These are phyloP conservation scores for Teratosphaeria destructans DNA, from an alignment of 2,329 filamentous ascomycete genomes.

Conservation along the genomic window DNA sequence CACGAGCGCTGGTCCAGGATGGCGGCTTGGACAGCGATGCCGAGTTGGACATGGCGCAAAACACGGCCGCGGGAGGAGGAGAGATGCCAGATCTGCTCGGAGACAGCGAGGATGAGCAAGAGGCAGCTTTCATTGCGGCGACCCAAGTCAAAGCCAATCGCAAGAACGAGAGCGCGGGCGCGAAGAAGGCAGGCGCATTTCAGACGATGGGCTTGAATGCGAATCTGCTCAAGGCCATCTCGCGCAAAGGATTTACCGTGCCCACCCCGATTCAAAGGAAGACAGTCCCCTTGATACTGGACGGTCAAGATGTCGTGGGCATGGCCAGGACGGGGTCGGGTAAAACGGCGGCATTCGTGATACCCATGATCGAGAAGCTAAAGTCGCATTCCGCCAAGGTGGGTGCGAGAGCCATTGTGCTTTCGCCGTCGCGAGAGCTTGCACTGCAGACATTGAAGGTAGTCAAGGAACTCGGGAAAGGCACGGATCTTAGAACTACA, in stretches of 20 bases:
- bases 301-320: slow-evolving; percentile 90
- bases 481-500: slow-evolving; percentile 84
- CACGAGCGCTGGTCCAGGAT: slow-evolving; percentile 55
- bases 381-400: slow-evolving; percentile 80
- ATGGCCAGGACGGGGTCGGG: slow-evolving; percentile 98
- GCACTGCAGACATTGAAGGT: slow-evolving; percentile 93
- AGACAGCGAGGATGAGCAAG: slow-evolving; percentile 38
- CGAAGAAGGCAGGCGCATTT: slow-evolving; percentile 90
- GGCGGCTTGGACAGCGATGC: slow-evolving; percentile 47
- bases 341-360: slow-evolving; percentile 96
- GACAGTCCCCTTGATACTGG: slow-evolving; percentile 82
- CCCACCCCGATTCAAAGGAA: slow-evolving; percentile 97
- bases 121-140: slow-evolving; percentile 84
- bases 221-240: slow-evolving; percentile 79
- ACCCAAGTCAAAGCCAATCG: slow-evolving; percentile 80
- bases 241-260: slow-evolving; percentile 87
- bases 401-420: slow-evolving; percentile 73
- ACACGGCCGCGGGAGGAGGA: not conserved
- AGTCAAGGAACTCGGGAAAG: slow-evolving; percentile 83
- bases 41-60: slow-evolving; percentile 10
- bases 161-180: slow-evolving; percentile 70
- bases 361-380: slow-evolving; percentile 93
- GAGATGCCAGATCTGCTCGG: slow-evolving; percentile 8
- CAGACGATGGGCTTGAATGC: slow-evolving; percentile 86
- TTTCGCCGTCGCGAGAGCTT: slow-evolving; percentile 88